Evolutionary conservation across 2,329 filamentous ascomycete genomes (phyloP), one percentile per base, ranked within the genome.

Genomic region (Paracorniculantispora psalliotae): DNA sequence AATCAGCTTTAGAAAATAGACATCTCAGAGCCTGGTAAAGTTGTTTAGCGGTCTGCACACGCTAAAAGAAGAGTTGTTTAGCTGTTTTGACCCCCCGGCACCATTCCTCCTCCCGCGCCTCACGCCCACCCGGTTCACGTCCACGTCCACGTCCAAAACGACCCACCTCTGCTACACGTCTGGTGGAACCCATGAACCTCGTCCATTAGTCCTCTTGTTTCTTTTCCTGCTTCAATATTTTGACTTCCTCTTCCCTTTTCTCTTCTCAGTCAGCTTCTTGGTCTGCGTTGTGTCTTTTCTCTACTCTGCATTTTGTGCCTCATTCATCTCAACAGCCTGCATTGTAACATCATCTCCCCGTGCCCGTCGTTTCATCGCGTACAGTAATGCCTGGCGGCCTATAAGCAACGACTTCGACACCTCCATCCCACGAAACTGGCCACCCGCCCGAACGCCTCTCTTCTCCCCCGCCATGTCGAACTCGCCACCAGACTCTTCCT

Each of bases 141-240:
- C 30, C 50, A 54, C 50, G 56, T 58, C 56, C 56, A 58, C 53
- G 53, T 48, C 53, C 43, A n/a, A n/a, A n/a, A 26, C 28, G 57
- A 59, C 57, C 57, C 57, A 59, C 57, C 43, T 49, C 51, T 49
- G 51, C 57, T 59, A 59, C 57, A 59, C 57, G 57, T 59, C 57
- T 25, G 21, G 57, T 59, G 57, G 57, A 28, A 54, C 57, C 50
- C 30, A 49, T 50, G 47, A 59, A 53, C 50, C 30, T 59, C 57
- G 39, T 54, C 57, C 44, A 55, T 19, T 46, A 10, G n/a, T 50
- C 33, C 51, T 59, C 43, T 53, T 59, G 44, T 55, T 57, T 41
- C 41, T 61, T 59, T 46, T 41, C 33, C 54, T 51, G 28, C 53
- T 54, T n/a, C 37, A 30, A 57, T 49, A 39, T 43, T 25, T n/a